Percentiles rank a stretch among this genome's conserved stretches.
These are phyloP conservation scores for Trichocladium antarcticum DNA, from an alignment of 495 filamentous ascomycete species.

Conservation along the genomic window DNA sequence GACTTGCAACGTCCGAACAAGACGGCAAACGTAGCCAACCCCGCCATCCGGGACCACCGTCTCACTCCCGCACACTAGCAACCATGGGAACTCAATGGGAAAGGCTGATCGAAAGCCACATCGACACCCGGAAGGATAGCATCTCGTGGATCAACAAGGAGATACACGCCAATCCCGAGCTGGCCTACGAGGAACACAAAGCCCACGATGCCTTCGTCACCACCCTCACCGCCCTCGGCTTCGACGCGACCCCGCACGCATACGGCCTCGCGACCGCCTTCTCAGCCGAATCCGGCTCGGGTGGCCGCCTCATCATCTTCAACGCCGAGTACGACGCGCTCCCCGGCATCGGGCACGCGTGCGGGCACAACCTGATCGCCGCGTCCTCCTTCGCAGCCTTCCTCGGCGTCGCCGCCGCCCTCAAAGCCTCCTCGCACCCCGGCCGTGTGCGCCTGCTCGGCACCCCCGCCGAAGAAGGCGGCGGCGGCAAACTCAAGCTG, in stretches of 20 bases:
- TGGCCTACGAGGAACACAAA: conserved; percentile 43
- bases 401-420: conserved; percentile 42
- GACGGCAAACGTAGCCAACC: no score
- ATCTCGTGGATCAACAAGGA: conserved; percentile 39
- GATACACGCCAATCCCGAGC: conserved; percentile 44
- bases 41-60: no score
- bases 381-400: conserved; percentile 49
- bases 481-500: conserved; percentile 40
- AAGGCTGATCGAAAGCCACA: conserved; percentile 16
- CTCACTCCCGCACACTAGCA: no score
- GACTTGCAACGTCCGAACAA: no score
- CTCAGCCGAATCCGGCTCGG: conserved; percentile 37
- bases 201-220: conserved; percentile 44
- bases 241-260: conserved; percentile 36
- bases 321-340: conserved; percentile 48
- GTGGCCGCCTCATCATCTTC: conserved; percentile 43
- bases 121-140: conserved; percentile 20
- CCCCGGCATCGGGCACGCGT: conserved; percentile 36
- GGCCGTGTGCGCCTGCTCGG: conserved; percentile 53
- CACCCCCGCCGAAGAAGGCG: conserved; percentile 58
- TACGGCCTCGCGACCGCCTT: conserved; percentile 47
- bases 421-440: conserved; percentile 38
- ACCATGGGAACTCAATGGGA: neutral
- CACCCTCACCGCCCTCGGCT: conserved; percentile 28
- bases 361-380: conserved; percentile 60